Conservation (phyloP, 257 asterid species). For the Petrea volubilis region DNA sequence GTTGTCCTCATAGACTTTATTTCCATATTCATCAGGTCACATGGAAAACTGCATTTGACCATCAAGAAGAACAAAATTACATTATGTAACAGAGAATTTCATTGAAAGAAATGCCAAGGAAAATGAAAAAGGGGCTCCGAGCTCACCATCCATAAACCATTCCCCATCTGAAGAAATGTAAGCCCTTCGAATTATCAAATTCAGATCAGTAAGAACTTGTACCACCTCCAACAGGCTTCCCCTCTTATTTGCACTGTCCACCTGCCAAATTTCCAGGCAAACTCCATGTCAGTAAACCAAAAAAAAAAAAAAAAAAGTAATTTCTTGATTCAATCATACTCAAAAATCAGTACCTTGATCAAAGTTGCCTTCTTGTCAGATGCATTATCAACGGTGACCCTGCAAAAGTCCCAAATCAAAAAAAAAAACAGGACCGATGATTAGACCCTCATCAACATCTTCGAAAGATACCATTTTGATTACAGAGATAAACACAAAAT, state of each 20-base stretch:
- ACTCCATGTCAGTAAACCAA: neutral
- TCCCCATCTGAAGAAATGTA: conserved; percentile 95
- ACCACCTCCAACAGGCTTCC: conserved; percentile 91
- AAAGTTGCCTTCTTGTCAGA: conserved; percentile 38
- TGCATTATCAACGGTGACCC: conserved; percentile 51
- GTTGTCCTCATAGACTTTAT: conserved; percentile 58
- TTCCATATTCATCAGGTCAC: conserved; percentile 81
- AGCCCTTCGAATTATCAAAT: conserved; percentile 71
- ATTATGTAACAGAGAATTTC: neutral
- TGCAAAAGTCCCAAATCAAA: conserved; percentile 31
- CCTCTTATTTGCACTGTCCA: conserved; percentile 82
- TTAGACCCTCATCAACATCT: neutral
- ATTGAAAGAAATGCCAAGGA: neutral
- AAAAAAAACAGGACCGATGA: neutral
- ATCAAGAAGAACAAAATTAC: neutral
- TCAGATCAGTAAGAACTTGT: conserved; percentile 86
- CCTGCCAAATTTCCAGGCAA: conserved; percentile 47
- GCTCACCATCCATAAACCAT: conserved; percentile 96
- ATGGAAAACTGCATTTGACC: conserved; percentile 66
- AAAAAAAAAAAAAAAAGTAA: neutral
- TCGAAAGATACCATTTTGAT: neutral
- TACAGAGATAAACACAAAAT: neutral
- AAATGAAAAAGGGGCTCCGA: no score
- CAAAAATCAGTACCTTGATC: conserved; percentile 36
- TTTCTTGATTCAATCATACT: neutral